A percentile compares a stretch with the other conserved stretches of the same genome.
phyloP scores from a whole-genome alignment of 1,139 yeast genomes.

The Kazachstania sp. region DNA sequence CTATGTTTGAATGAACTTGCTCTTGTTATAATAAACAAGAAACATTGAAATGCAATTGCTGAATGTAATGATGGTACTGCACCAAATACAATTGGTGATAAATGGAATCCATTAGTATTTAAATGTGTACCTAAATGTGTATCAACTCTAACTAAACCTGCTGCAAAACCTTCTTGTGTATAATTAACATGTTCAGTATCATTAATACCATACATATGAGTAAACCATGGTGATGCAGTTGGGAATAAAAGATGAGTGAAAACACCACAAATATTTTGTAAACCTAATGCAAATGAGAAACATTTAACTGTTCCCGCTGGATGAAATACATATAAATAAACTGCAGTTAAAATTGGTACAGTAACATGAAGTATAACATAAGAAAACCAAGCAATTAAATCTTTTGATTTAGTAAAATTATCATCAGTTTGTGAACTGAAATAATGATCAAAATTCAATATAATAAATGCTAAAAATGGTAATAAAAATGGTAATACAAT shows the following conservation, averaged over 20 bases:
- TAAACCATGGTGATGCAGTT: conserved; percentile 68
- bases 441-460: conserved; percentile 34
- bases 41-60: conserved; percentile 52
- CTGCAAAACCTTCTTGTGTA: conserved; percentile 60
- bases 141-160: conserved; percentile 60
- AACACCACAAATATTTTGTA: conserved; percentile 53
- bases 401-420: conserved; percentile 37
- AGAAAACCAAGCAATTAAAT: conserved; percentile 50
- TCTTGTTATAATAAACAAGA: conserved; percentile 36
- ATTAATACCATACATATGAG: conserved; percentile 49
- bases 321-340: conserved; percentile 59
- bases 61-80: conserved; percentile 62
- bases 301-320: conserved; percentile 50
- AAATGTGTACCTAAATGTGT: conserved; percentile 53
- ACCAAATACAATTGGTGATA: conserved; percentile 62
- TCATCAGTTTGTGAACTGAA: conserved; percentile 30
- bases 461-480: conserved; percentile 18
- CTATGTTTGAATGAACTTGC: conserved; percentile 25
- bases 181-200: conserved; percentile 42
- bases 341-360: conserved; percentile 53
- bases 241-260: conserved; percentile 53
- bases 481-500: conserved; percentile 18
- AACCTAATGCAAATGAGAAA: conserved; percentile 47
- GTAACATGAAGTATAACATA: conserved; percentile 54
- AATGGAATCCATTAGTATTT: conserved; percentile 55